These are phyloP conservation scores for Fusarium begoniae DNA, from an alignment of 2,329 filamentous ascomycete species.

Conservation along the genomic window DNA sequence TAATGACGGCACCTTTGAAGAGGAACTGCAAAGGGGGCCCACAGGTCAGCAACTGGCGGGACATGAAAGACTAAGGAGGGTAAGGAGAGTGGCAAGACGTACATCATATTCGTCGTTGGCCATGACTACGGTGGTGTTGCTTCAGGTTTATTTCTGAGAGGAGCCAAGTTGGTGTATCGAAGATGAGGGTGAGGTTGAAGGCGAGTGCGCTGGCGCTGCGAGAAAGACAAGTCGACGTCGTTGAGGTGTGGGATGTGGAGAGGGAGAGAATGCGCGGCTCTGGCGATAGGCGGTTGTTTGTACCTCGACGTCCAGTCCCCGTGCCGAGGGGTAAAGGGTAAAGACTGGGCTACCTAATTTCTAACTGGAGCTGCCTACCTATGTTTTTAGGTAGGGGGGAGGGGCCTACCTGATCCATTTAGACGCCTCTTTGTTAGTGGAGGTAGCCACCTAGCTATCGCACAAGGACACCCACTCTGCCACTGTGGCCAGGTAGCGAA, in stretches of 20 bases:
- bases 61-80: constrained; percentile 25
- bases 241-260: constrained; percentile 46
- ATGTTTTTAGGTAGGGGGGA: constrained; percentile 17
- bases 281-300: constrained; percentile 45
- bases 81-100: constrained; percentile 53
- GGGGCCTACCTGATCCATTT: no score
- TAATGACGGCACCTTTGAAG: constrained; percentile 83
- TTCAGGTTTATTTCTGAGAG: constrained; percentile 23
- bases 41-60: constrained; percentile 47
- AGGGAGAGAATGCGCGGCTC: constrained; percentile 47
- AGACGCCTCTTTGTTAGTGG: constrained; percentile 19
- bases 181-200: constrained; percentile 27
- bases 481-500: constrained; percentile 25
- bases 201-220: constrained; percentile 37
- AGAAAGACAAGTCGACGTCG: constrained; percentile 41
- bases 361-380: constrained; percentile 16
- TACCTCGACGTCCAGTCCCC: constrained; percentile 30
- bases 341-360: background rate
- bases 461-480: constrained; percentile 21
- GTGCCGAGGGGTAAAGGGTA: constrained; percentile 44
- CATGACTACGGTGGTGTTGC: constrained; percentile 68
- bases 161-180: constrained; percentile 23
- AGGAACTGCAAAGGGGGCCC: constrained; percentile 75
- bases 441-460: constrained; percentile 19
- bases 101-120: constrained; percentile 99